A percentile compares a stretch with the other conserved stretches of the same genome.
These are phyloP conservation scores for Entomortierella lignicola DNA, from an alignment of 192 early-diverging fungal genomes.

Conservation along the genomic window DNA sequence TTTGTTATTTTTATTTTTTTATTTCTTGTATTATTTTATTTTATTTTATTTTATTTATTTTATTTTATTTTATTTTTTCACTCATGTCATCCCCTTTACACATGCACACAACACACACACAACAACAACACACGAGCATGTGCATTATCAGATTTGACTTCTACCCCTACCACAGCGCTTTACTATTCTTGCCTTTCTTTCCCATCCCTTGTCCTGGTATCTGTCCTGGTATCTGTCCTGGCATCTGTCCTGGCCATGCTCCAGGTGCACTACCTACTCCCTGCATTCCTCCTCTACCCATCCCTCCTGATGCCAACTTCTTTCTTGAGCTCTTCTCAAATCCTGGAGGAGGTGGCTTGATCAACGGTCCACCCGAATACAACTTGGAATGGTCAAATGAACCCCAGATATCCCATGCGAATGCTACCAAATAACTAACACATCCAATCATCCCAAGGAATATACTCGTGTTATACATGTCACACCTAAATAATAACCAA, in stretches of 20 bases:
- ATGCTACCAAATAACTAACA: constrained; percentile 21
- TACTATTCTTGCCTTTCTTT: constrained; percentile 33
- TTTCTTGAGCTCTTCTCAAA: constrained; percentile 8
- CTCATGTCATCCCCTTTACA: too few species aligned
- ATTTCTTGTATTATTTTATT: too few species aligned
- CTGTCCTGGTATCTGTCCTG: constrained; percentile 3
- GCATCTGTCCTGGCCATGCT: constrained; percentile 9
- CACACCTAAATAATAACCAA: constrained; percentile 24
- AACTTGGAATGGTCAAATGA: constrained; percentile 36
- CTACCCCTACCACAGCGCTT: constrained; percentile 25
- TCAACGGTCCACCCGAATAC: constrained; percentile 11
- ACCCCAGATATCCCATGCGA: constrained; percentile 49
- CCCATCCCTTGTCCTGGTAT: neutral
- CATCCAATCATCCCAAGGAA: constrained; percentile 36
- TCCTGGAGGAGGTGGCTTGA: constrained; percentile 39
- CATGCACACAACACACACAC: neutral
- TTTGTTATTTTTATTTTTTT: too few species aligned
- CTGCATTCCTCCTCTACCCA: neutral
- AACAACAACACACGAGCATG: too few species aligned
- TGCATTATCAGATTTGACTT: too few species aligned
- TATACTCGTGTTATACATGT: constrained; percentile 49
- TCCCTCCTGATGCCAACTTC: neutral
- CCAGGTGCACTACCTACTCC: neutral
- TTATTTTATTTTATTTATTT: too few species aligned
- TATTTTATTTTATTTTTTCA: too few species aligned